Percentiles rank a stretch among this genome's conserved stretches.
Conservation (phyloP, 1,284 basidiomycete species). For the Heliocybe sulcata region DNA sequence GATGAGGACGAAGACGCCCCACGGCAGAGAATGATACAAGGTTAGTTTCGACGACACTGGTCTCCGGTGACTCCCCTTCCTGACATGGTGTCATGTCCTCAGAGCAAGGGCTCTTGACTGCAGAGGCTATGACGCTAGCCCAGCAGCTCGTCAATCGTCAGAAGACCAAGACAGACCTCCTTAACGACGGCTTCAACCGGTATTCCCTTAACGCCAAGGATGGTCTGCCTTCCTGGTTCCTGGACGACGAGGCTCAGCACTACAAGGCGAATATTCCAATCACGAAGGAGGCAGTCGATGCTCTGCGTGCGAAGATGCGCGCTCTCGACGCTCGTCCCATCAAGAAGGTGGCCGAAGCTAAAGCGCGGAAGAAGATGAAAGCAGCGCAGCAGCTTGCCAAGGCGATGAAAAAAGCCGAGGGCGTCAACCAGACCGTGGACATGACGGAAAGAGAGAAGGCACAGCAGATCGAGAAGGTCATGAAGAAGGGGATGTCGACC, state of each 20-base stretch:
- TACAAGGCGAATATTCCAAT: constrained; percentile 95
- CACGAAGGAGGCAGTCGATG: constrained; percentile 91
- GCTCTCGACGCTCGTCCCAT: constrained; percentile 96
- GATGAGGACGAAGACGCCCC: constrained; percentile 73
- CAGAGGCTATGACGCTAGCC: constrained; percentile 90
- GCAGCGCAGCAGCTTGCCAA: constrained; percentile 84
- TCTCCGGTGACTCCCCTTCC: background rate
- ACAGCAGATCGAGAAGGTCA: constrained; percentile 86
- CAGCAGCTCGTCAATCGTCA: constrained; percentile 90
- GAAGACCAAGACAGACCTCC: constrained; percentile 82
- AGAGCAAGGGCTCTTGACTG: constrained; percentile 86
- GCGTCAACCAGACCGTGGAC: constrained; percentile 85
- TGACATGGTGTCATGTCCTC: constrained; percentile 3
- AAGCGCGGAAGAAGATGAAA: constrained; percentile 94
- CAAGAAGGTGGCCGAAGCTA: constrained; percentile 99
- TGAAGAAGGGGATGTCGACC: constrained; percentile 71
- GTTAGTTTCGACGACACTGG: constrained; percentile 33
- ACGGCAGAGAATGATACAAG: constrained; percentile 65
- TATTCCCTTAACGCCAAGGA: constrained; percentile 91
- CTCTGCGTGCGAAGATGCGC: constrained; percentile 85
- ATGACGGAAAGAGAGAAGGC: constrained; percentile 95
- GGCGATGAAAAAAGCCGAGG: constrained; percentile 95
- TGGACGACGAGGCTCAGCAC: constrained; percentile 92
- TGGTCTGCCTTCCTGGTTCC: constrained; percentile 91
- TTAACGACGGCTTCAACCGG: constrained; percentile 96